Base-by-base conservation (phyloP, 805 yeast species). In the Myxozyma neotropica region DNA sequence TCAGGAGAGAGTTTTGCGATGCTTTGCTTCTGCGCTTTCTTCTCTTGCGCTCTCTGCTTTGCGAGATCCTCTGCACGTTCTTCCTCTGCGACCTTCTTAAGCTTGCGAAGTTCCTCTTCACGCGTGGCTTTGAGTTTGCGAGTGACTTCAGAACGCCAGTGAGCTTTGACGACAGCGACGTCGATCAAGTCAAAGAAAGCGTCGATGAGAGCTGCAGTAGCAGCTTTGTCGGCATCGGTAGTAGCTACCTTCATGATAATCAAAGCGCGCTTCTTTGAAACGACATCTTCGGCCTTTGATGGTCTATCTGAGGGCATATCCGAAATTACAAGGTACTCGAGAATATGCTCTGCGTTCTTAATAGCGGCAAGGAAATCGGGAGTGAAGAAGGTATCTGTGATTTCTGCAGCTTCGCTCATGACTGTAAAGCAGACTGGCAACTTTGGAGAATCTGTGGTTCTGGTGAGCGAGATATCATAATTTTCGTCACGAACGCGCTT, bases 351-450 rank as follows among this genome's bases (percentile, higher is more conserved):
- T 46, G 75, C 77, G 13, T 69, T 64, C 29, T 76, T 74, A 54
- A 86, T 71, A 48, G 80, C 78, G n/a, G 71, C 77, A 65, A 69
- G 66, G 17, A 77, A 66, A 61, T 80, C 81, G 27, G 77, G 75
- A n/a, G 55, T 55, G 66, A 81, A 79, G 53, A 88, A 75, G 58
- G 82, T 76, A 4, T 84, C 89, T 66, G 86, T 90, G 76, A 89
- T 79, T 72, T 93, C 98, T 62, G 85, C 80, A 58, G 83, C 83
- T 78, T 94, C 99, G 68, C 88, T 79, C 98, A 94, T 92, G 76
- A 83, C 89, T 27, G 89, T 96, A 70, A 81, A 88, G 64, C 87
- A 83, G 46, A 75, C 68, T 36, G 97, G 96, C 68, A 93, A 78
- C 27, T 80, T 72, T 26, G 87, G 83, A 71, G 90, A 96, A 59